phyloP scores from a whole-genome alignment of 352 stramenopile genomes.

The Phytopythium kandeliae region DNA sequence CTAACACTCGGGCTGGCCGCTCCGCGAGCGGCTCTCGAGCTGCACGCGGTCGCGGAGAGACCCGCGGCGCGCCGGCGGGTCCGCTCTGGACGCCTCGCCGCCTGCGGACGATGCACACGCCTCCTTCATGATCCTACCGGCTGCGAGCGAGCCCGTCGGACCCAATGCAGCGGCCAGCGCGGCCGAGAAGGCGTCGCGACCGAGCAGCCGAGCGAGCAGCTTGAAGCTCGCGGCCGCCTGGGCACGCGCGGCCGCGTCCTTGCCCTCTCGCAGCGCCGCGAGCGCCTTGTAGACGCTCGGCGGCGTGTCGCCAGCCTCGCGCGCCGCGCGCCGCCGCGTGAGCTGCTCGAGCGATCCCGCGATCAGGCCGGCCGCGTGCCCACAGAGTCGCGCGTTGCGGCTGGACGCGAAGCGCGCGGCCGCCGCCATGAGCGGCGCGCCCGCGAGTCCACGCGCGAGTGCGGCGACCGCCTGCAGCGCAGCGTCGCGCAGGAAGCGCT shows the following conservation, averaged over 20 bases:
- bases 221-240: constrained; percentile 38
- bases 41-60: constrained; percentile 32
- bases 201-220: constrained; percentile 33
- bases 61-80: constrained; percentile 12
- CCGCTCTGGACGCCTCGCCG: not conserved
- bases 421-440: constrained; percentile 29
- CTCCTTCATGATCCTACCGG: constrained; percentile 36
- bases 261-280: constrained; percentile 36
- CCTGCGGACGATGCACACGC: constrained; percentile 14
- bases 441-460: constrained; percentile 33
- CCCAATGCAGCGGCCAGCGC: constrained; percentile 26
- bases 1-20: not conserved
- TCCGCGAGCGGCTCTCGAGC: constrained; percentile 1
- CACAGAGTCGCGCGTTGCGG: constrained; percentile 60
- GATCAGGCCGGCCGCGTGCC: constrained; percentile 36
- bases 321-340: constrained; percentile 1
- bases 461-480: constrained; percentile 32
- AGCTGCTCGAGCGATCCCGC: constrained; percentile 24
- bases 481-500: constrained; percentile 63
- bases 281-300: constrained; percentile 26
- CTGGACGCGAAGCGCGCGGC: constrained; percentile 36
- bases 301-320: not conserved
- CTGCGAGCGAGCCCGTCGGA: constrained; percentile 9
- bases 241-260: constrained; percentile 34
- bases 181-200: constrained; percentile 18